phyloP scores from a whole-genome alignment of 2,329 filamentous ascomycete genomes.

The Hyphodiscus sp. region DNA sequence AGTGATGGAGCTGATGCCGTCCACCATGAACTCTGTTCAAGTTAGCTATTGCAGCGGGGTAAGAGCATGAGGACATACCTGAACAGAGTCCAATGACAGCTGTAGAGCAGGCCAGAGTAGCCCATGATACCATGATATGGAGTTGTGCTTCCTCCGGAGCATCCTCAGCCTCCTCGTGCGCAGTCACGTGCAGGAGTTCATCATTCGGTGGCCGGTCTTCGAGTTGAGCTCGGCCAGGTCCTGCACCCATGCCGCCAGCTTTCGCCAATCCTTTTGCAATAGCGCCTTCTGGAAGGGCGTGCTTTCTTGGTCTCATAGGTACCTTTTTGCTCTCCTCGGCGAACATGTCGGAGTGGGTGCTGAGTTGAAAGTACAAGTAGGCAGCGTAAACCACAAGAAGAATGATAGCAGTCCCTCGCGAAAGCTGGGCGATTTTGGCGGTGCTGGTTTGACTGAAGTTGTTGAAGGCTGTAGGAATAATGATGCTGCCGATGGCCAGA shows the following conservation, averaged over 20 bases:
- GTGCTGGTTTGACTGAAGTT: conserved; percentile 37
- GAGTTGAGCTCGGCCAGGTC: conserved; percentile 22
- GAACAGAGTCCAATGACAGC: conserved; percentile 68
- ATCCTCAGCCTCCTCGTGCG: conserved; percentile 49
- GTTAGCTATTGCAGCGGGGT: neutral
- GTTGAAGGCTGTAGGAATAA: conserved; percentile 85
- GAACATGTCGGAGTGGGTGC: conserved; percentile 76
- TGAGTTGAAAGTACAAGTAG: conserved; percentile 87
- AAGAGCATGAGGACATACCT: neutral
- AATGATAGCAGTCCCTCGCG: conserved; percentile 70
- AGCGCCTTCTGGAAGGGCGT: conserved; percentile 28
- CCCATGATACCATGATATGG: conserved; percentile 63
- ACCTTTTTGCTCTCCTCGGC: conserved; percentile 74
- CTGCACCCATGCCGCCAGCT: conserved; percentile 27
- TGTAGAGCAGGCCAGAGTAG: conserved; percentile 65
- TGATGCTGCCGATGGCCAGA: conserved; percentile 67
- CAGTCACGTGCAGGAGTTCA: conserved; percentile 36
- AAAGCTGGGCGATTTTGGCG: conserved; percentile 52
- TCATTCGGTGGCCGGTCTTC: conserved; percentile 22
- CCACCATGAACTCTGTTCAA: conserved; percentile 61
- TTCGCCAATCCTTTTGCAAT: conserved; percentile 26
- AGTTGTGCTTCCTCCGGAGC: conserved; percentile 71
- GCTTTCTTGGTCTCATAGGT: conserved; percentile 47
- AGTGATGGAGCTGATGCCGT: conserved; percentile 69
- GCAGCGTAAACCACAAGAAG: conserved; percentile 75